Evolutionary conservation across 2,329 filamentous ascomycete genomes (phyloP), one percentile per base, ranked within the genome.

Genomic region (Penicillium expansum): DNA sequence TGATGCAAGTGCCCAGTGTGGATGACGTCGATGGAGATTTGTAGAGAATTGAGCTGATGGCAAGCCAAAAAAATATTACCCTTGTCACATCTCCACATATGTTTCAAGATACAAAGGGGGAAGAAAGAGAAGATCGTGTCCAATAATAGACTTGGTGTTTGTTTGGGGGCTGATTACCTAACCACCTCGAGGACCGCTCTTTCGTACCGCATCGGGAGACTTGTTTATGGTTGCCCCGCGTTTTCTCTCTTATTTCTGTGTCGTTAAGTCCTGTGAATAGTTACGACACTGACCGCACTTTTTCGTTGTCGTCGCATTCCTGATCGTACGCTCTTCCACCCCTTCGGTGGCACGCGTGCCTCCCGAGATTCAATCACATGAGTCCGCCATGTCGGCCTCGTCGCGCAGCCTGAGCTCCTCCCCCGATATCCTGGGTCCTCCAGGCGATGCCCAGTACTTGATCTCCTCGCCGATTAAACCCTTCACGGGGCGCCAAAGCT

Each of bases 391-490:
- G 58, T 63, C 65, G 63, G 62, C 55, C 72, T 74, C 67, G 55
- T 69, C 69, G 56, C 71, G 69, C 62, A 75, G 68, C 58, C 56
- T 66, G 50, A 76, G 69, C 62, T 77, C 75, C 57, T 77, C 75
- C 41, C 75, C 75, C 44, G 75, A 77, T 68, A 68, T 76, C 51
- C 69, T 77, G 55, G 75, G 71, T 27, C 74, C 75, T 45, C 70
- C 75, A 58, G 75, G 74, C 55, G 74, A 77, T 62, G 70, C 68
- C 35, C 71, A 76, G 20, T 77, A 76, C 61, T 62, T 77, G 32
- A 71, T 77, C 30, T 77, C 75, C 20, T 77, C 75, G 5, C 75
- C 75, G 2, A 68, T 69, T 14, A 75, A 74, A 53, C 71, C 74
- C 5, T 74, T 76, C 47, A 18, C 63, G 10, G 71, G 72, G 51